phyloP scores from a whole-genome alignment of 169 alveolate genomes.

The Cryptosporidium ryanae region DNA sequence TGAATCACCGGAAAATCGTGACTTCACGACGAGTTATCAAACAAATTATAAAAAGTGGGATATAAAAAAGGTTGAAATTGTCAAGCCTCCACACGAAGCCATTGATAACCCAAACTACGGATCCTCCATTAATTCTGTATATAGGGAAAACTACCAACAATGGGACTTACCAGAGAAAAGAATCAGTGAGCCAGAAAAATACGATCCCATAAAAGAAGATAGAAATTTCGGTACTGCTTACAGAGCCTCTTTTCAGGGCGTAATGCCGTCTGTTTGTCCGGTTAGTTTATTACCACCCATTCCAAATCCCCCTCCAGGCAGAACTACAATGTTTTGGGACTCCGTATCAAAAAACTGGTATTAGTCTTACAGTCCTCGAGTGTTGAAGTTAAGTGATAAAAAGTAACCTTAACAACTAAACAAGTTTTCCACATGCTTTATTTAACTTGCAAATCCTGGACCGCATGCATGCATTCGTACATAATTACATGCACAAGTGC shows the following conservation, averaged over 20 bases:
- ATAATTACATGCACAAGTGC: too few relatives aligned
- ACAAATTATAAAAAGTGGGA: conserved; percentile 62
- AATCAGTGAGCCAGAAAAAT: conserved; percentile 25
- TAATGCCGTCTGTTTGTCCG: conserved; percentile 33
- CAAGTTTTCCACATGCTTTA: too few relatives aligned
- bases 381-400: too few relatives aligned
- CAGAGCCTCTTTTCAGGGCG: conserved; percentile 48
- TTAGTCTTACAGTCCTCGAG: not conserved
- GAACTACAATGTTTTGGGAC: conserved; percentile 74
- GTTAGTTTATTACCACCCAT: conserved; percentile 70
- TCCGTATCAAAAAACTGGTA: conserved; percentile 63
- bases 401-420: too few relatives aligned
- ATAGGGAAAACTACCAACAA: conserved; percentile 47
- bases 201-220: conserved; percentile 55
- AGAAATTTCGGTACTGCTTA: conserved; percentile 58
- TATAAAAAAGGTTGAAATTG: conserved; percentile 19
- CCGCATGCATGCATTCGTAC: too few relatives aligned
- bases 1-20: conserved; percentile 67
- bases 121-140: conserved; percentile 19
- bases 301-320: conserved; percentile 73
- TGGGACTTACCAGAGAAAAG: conserved; percentile 35
- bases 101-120: conserved; percentile 8
- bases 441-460: too few relatives aligned
- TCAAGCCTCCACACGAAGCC: conserved; percentile 20
- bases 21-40: conserved; percentile 57